Percentiles rank a stretch among this genome's conserved stretches.
Conservation (phyloP, 2,329 filamentous ascomycete genomes). For the Pestalotiopsis fici region DNA sequence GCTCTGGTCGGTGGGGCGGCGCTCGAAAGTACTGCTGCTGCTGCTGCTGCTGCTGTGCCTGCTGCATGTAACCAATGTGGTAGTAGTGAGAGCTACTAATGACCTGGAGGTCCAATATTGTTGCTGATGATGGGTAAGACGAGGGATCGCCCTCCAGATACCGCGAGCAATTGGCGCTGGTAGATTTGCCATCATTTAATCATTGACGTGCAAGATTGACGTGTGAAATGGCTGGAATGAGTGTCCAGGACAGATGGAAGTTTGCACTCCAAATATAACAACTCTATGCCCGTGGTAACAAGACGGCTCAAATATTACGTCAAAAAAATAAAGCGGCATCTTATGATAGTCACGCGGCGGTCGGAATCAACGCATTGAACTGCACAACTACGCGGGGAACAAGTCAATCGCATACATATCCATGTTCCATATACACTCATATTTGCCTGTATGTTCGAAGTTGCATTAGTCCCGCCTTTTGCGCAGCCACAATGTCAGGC, state of each 20-base stretch:
- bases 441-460: too few relatives aligned
- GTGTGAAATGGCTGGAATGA: background rate
- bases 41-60: too few relatives aligned
- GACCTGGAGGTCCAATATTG: background rate
- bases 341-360: background rate
- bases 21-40: background rate
- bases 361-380: background rate
- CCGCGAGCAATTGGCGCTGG: background rate
- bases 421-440: too few relatives aligned
- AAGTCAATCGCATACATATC: background rate
- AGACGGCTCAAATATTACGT: background rate
- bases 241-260: background rate
- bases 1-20: conserved; percentile 2
- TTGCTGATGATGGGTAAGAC: background rate
- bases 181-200: background rate
- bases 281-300: background rate
- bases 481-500: too few relatives aligned
- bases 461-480: too few relatives aligned
- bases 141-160: background rate
- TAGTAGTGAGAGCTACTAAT: background rate
- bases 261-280: background rate
- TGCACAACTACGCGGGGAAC: background rate
- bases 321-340: conserved; percentile 2
- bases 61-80: background rate
- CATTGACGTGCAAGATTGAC: background rate